Conservation (phyloP, 495 filamentous ascomycete genomes). For the Cercophora newfieldiana region DNA sequence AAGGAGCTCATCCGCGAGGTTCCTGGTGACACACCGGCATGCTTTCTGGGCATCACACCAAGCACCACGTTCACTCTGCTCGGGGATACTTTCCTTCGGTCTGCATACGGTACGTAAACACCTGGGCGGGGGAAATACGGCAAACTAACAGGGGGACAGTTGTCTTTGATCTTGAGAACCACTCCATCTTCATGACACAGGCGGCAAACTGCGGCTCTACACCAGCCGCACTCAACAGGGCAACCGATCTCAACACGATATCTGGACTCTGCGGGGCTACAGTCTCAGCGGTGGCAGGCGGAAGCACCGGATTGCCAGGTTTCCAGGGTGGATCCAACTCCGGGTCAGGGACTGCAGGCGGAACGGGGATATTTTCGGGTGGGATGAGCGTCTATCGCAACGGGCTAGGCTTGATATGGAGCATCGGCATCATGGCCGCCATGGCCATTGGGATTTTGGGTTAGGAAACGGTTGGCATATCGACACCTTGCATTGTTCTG, state of each 20-base stretch:
- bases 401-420: background rate
- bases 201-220: constrained; percentile 48
- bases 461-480: background rate
- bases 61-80: constrained; percentile 65
- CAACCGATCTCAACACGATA: constrained; percentile 22
- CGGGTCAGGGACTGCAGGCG: background rate
- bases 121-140: background rate
- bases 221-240: constrained; percentile 33
- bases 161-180: constrained; percentile 49
- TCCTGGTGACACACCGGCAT: constrained; percentile 52
- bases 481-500: background rate
- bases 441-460: background rate
- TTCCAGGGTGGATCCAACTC: background rate
- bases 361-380: background rate
- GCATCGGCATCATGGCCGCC: background rate
- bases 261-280: constrained; percentile 26
- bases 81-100: constrained; percentile 91
- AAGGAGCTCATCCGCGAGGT: constrained; percentile 54
- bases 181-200: constrained; percentile 46
- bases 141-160: constrained; percentile 27
- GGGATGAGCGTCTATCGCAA: background rate
- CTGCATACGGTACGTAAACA: constrained; percentile 65
- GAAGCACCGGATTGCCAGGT: constrained; percentile 14
- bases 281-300: background rate
- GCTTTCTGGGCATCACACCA: constrained; percentile 75